Percentiles rank a stretch among this genome's conserved stretches.
Conservation (phyloP, 352 stramenopile species). For the Pythium diclinum region DNA sequence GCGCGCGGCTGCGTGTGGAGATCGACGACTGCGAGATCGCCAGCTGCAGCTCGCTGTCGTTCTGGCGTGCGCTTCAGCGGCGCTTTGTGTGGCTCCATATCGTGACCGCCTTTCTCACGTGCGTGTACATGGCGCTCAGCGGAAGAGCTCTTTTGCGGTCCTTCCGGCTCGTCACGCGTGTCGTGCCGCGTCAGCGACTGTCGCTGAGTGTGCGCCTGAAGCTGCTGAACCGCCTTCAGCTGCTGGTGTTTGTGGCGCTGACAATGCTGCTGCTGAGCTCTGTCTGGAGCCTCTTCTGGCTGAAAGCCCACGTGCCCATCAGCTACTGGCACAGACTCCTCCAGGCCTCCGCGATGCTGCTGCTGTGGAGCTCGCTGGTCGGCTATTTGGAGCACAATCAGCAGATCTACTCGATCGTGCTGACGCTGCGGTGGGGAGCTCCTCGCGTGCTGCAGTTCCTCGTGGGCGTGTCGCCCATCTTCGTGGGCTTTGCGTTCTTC, state of each 20-base stretch:
- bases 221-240: conserved; percentile 70
- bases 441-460: conserved; percentile 87
- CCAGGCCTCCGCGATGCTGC: conserved; percentile 59
- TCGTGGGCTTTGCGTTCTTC: conserved; percentile 87
- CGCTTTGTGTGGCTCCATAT: conserved; percentile 80
- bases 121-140: conserved; percentile 67
- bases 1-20: conserved; percentile 43
- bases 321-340: conserved; percentile 70
- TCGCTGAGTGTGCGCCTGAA: conserved; percentile 54
- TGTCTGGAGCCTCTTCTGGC: conserved; percentile 64
- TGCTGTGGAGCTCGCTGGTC: conserved; percentile 83
- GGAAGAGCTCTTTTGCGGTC: conserved; percentile 52
- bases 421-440: conserved; percentile 80
- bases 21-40: conserved; percentile 62
- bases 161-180: conserved; percentile 26
- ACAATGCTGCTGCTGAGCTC: conserved; percentile 57
- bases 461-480: conserved; percentile 83
- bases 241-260: conserved; percentile 53
- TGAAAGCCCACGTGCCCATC: conserved; percentile 75
- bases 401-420: conserved; percentile 88
- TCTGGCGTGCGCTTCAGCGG: conserved; percentile 55
- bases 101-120: conserved; percentile 40
- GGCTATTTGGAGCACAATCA: conserved; percentile 87
- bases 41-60: conserved; percentile 39
- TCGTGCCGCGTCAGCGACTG: conserved; percentile 26